Percentiles rank a stretch among this genome's conserved stretches.
phyloP scores from a whole-genome alignment of 2,329 filamentous ascomycete genomes.

The Didymellaceae sp. region DNA sequence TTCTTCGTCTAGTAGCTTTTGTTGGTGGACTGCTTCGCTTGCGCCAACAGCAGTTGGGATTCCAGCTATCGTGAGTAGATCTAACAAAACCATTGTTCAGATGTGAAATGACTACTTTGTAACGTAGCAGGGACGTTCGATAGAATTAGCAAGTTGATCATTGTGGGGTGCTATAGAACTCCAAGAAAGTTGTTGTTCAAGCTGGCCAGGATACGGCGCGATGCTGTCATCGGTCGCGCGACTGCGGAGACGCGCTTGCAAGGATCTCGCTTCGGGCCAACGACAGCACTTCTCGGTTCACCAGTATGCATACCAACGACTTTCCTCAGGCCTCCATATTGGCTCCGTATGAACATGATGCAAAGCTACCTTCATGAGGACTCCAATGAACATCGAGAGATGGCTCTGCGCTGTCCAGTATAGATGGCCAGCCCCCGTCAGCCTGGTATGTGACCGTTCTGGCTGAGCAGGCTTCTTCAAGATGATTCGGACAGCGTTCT shows the following conservation, averaged over 20 bases:
- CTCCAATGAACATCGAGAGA: no score
- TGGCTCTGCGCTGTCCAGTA: no score
- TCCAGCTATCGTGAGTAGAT: conserved; percentile 47
- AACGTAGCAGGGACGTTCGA: background rate
- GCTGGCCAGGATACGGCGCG: conserved; percentile 23
- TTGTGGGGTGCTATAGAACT: conserved; percentile 7
- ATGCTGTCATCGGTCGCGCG: conserved; percentile 35
- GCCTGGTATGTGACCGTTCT: no score
- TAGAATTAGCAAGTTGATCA: background rate
- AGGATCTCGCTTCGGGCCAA: background rate
- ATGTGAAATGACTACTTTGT: background rate
- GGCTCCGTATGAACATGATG: no score
- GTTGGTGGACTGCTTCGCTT: conserved; percentile 58
- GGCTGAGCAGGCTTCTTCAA: no score
- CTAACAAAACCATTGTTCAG: conserved; percentile 28
- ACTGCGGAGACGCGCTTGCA: conserved; percentile 16
- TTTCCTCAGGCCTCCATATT: no score
- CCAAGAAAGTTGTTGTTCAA: conserved; percentile 23
- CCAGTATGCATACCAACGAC: no score
- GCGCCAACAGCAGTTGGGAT: conserved; percentile 58
- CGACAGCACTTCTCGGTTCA: no score
- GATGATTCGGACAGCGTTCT: background rate
- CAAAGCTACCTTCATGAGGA: no score
- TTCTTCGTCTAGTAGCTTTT: conserved; percentile 56
- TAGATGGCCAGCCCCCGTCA: no score